These are phyloP conservation scores for Handroanthus guayacan DNA, from an alignment of 257 asterid species.

Conservation along the genomic window DNA sequence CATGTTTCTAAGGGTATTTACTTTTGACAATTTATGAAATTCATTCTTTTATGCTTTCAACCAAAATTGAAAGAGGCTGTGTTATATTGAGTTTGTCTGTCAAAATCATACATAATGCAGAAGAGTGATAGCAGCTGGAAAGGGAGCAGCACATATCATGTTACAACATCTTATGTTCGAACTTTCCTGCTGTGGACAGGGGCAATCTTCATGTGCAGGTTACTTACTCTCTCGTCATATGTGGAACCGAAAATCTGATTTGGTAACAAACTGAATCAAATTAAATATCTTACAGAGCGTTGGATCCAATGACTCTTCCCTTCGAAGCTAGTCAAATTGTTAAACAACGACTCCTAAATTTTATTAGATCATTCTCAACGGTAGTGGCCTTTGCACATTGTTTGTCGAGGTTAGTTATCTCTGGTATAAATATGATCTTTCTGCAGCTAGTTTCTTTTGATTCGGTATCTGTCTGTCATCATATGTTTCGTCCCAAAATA, in stretches of 20 bases:
- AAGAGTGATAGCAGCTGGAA: slow-evolving; percentile 71
- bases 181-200: slow-evolving; percentile 88
- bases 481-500: neutral
- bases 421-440: neutral
- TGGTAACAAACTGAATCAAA: slow-evolving; percentile 34
- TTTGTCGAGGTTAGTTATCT: slow-evolving; percentile 68
- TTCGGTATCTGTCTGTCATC: slow-evolving; percentile 1
- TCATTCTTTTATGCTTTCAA: slow-evolving; percentile 19
- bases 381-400: slow-evolving; percentile 89
- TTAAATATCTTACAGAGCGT: slow-evolving; percentile 62
- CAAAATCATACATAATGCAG: slow-evolving; percentile 48
- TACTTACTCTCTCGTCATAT: slow-evolving; percentile 35
- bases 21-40: slow-evolving; percentile 13
- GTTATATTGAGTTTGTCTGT: neutral
- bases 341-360: slow-evolving; percentile 79
- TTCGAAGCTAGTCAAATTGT: slow-evolving; percentile 78
- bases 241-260: slow-evolving; percentile 8
- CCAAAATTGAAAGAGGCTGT: slow-evolving; percentile 11
- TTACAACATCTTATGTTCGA: slow-evolving; percentile 76
- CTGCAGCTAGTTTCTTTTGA: slow-evolving; percentile 18
- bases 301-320: slow-evolving; percentile 82
- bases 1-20: slow-evolving; percentile 58
- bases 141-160: slow-evolving; percentile 66
- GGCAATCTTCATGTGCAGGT: slow-evolving; percentile 93
- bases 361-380: slow-evolving; percentile 83